Percentiles rank a stretch among this genome's conserved stretches.
Evolutionary conservation across 768 basidiomycete genomes (phyloP).

Genomic region (Boletales sp.): DNA sequence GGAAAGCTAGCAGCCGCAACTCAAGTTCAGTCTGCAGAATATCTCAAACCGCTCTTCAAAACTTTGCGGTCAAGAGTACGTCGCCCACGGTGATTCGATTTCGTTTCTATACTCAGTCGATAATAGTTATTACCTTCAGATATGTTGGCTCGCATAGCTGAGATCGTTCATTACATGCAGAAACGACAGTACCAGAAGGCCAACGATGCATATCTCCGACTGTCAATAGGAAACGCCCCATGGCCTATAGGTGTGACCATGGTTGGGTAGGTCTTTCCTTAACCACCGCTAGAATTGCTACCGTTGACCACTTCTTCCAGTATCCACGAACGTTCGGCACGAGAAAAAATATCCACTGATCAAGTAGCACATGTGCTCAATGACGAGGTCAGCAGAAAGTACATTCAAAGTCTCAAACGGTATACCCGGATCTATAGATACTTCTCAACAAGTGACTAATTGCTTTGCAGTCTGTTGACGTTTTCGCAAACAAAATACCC

Average conservation of each 20-base stretch:
- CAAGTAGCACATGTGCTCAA: conserved; percentile 98
- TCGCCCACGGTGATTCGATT: conserved; percentile 10
- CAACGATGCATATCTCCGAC: conserved; percentile 94
- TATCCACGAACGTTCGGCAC: conserved; percentile 96
- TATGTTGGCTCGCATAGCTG: conserved; percentile 80
- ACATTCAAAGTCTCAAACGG: conserved; percentile 97
- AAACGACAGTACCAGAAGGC: conserved; percentile 91
- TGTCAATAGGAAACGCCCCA: conserved; percentile 97
- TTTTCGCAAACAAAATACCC: conserved; percentile 97
- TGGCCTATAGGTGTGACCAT: conserved; percentile 99
- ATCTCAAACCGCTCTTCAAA: conserved; percentile 96
- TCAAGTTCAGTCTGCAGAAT: conserved; percentile 92
- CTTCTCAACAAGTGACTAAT: conserved; percentile 3
- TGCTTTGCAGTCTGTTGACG: conserved; percentile 68
- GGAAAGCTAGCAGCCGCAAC: conserved; percentile 95
- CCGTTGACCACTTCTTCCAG: conserved; percentile 34
- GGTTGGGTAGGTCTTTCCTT: conserved; percentile 72
- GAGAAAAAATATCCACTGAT: conserved; percentile 96
- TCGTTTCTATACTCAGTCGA: conserved; percentile 8
- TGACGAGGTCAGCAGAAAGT: conserved; percentile 98
- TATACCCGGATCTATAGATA: conserved; percentile 29
- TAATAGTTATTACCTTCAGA: conserved; percentile 73
- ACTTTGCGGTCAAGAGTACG: conserved; percentile 80
- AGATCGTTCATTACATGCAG: conserved; percentile 97
- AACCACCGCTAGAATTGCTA: not conserved